phyloP scores from a whole-genome alignment of 805 yeast genomes.

The Wickerhamiella allomyrinae region DNA sequence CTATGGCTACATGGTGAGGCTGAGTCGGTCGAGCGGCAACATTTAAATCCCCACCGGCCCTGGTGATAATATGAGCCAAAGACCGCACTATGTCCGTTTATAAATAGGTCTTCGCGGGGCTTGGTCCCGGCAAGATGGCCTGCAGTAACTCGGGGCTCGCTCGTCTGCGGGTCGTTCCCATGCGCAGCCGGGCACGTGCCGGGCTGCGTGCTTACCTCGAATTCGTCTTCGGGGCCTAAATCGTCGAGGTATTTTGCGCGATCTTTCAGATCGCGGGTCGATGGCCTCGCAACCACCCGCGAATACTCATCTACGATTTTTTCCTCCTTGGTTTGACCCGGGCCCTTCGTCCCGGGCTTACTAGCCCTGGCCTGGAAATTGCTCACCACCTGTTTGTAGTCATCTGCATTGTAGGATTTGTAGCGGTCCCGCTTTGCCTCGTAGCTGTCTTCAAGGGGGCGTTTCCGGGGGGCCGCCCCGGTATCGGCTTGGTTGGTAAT shows the following conservation, averaged over 20 bases:
- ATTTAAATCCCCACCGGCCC: no score
- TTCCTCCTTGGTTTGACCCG: not conserved
- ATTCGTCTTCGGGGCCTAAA: no score
- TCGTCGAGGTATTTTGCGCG: conserved; percentile 7
- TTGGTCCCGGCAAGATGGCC: no score
- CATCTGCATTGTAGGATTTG: conserved; percentile 1
- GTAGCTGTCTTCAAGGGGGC: not conserved
- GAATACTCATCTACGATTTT: conserved; percentile 4
- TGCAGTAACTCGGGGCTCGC: no score
- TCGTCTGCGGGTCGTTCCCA: no score
- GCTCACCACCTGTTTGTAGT: conserved; percentile 3
- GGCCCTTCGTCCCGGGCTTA: not conserved
- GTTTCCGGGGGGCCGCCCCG: not conserved
- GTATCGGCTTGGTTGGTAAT: not conserved
- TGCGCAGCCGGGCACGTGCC: no score
- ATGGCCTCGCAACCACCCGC: conserved; percentile 2
- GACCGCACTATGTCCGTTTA: no score
- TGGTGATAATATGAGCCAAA: no score
- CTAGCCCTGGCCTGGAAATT: not conserved
- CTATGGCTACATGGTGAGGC: no score
- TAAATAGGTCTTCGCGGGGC: no score
- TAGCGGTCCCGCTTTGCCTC: conserved; percentile 8
- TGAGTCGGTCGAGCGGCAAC: no score
- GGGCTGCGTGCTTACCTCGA: no score
- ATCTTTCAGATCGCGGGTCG: conserved; percentile 4